phyloP scores from a whole-genome alignment of 768 basidiomycete species.

The Pleurotus djamor region DNA sequence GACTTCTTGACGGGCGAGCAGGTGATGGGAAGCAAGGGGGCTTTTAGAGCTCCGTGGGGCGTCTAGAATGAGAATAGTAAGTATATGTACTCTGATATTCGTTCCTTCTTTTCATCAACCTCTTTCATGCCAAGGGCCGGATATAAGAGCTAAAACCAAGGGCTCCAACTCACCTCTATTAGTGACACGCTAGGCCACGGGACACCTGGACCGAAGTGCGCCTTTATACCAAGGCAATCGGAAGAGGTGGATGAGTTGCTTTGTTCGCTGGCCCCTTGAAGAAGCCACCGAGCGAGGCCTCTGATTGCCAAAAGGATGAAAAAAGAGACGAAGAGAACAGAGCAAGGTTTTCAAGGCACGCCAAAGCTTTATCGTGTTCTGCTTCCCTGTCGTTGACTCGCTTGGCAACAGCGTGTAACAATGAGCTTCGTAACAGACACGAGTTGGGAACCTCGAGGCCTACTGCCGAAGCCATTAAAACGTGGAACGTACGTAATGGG shows the following conservation, averaged over 20 bases:
- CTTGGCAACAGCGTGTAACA: background rate
- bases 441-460: background rate
- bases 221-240: background rate
- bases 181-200: background rate
- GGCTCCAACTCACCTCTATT: background rate
- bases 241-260: background rate
- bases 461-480: no score
- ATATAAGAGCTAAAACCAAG: background rate
- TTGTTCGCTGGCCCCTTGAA: background rate
- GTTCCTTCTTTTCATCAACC: background rate
- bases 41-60: no score
- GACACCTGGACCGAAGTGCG: background rate
- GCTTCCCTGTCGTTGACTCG: background rate
- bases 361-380: background rate
- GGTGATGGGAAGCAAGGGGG: background rate
- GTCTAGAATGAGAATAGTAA: background rate
- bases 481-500: no score
- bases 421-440: background rate
- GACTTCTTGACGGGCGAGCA: background rate
- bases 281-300: background rate
- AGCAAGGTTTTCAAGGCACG: background rate
- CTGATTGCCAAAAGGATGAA: background rate
- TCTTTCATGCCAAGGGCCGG: background rate
- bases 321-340: background rate
- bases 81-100: background rate